A percentile compares a stretch with the other conserved stretches of the same genome.
Evolutionary conservation across 352 stramenopile genomes (phyloP).

Genomic region (Phytophthora sp.): DNA sequence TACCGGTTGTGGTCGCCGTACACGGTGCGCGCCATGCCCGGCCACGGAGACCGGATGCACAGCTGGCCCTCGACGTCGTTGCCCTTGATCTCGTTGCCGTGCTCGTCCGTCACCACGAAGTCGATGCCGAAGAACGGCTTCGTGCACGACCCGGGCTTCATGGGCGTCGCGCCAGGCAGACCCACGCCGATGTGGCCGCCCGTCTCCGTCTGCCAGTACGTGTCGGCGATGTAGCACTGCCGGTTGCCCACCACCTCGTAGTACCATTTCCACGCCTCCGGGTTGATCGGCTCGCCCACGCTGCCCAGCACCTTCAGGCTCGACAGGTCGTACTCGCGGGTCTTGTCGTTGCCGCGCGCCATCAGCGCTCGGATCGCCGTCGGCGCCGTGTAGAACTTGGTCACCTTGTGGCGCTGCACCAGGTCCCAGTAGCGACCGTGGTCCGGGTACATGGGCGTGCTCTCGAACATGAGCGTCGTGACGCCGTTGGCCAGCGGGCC

Average conservation of each 20-base stretch:
- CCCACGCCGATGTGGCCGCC: slow-evolving; percentile 95
- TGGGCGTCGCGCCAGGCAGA: slow-evolving; percentile 88
- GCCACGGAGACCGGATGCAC: slow-evolving; percentile 95
- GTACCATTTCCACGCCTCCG: slow-evolving; percentile 97
- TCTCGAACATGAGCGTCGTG: slow-evolving; percentile 99
- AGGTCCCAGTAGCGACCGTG: slow-evolving; percentile 96
- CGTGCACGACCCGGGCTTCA: slow-evolving; percentile 93
- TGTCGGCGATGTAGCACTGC: slow-evolving; percentile 94
- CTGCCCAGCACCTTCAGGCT: slow-evolving; percentile 95
- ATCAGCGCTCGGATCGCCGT: slow-evolving; percentile 98
- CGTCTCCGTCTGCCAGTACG: slow-evolving; percentile 98
- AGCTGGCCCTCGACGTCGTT: slow-evolving; percentile 93
- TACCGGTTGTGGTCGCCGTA: slow-evolving; percentile 95
- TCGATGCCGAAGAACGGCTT: slow-evolving; percentile 97
- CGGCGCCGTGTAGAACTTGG: slow-evolving; percentile 93
- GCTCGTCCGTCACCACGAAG: slow-evolving; percentile 76
- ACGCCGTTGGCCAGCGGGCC: slow-evolving; percentile 95
- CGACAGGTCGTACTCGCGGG: slow-evolving; percentile 69
- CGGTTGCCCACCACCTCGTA: slow-evolving; percentile 90
- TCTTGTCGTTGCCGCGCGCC: slow-evolving; percentile 91
- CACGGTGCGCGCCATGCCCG: slow-evolving; percentile 95
- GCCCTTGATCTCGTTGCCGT: slow-evolving; percentile 88
- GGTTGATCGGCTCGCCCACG: slow-evolving; percentile 99
- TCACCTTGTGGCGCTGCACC: slow-evolving; percentile 96
- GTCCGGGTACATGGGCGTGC: slow-evolving; percentile 96